These are phyloP conservation scores for Daldinia loculata DNA, from an alignment of 495 filamentous ascomycete genomes.

Conservation along the genomic window DNA sequence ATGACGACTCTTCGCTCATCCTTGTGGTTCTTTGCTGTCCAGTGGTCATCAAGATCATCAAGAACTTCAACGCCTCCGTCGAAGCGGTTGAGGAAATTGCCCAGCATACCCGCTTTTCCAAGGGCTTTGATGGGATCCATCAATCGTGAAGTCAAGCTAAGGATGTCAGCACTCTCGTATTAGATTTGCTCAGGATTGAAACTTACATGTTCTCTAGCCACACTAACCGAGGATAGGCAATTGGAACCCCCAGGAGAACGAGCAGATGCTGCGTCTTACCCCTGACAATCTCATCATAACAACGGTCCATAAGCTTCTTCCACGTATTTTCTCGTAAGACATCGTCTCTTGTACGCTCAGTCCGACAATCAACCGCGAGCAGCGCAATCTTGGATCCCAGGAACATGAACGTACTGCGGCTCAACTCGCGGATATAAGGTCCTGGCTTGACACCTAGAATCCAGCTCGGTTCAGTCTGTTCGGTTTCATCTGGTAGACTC, in stretches of 20 bases:
- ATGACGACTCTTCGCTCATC: slow-evolving; percentile 85
- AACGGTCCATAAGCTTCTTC: slow-evolving; percentile 83
- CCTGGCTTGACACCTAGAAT: slow-evolving; percentile 78
- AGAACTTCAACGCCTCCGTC: slow-evolving; percentile 93
- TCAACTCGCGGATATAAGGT: slow-evolving; percentile 88
- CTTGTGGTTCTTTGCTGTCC: slow-evolving; percentile 96
- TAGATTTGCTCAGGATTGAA: background rate
- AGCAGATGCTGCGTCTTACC: slow-evolving; percentile 90
- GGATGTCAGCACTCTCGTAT: slow-evolving; percentile 18
- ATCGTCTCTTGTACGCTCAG: slow-evolving; percentile 82
- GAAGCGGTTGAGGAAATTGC: slow-evolving; percentile 83
- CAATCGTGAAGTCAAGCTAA: slow-evolving; percentile 79
- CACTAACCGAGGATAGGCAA: slow-evolving; percentile 92
- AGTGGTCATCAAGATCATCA: slow-evolving; percentile 93
- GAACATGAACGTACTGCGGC: slow-evolving; percentile 85
- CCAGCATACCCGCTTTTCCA: slow-evolving; percentile 81
- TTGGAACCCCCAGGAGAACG: slow-evolving; percentile 83
- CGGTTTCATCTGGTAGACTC: slow-evolving; percentile 78
- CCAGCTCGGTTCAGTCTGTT: slow-evolving; percentile 90
- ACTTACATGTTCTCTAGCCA: slow-evolving; percentile 74
- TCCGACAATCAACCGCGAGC: slow-evolving; percentile 88
- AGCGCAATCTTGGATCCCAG: slow-evolving; percentile 82
- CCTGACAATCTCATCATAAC: slow-evolving; percentile 78
- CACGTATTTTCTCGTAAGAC: slow-evolving; percentile 84
- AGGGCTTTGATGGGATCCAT: slow-evolving; percentile 91